Base-by-base conservation (phyloP, 2,329 filamentous ascomycete species). In the Cercospora sp. region DNA sequence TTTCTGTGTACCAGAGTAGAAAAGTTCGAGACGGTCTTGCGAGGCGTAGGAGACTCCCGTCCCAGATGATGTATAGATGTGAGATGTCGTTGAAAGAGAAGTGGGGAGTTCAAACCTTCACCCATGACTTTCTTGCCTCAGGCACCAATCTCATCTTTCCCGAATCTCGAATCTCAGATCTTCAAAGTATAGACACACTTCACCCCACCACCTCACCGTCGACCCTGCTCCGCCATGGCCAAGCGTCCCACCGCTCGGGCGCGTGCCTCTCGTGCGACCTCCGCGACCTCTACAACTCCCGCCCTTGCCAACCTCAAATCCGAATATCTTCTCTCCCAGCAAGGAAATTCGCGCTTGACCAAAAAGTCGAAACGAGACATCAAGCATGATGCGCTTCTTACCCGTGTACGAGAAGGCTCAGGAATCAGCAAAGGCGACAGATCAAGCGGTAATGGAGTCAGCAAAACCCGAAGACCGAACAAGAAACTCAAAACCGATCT, bases 351-450 rank as follows among this genome's bases (percentile, higher is more conserved):
- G 69, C 61, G 66, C 49, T 79, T 88, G 65, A 89, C 86, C 71
- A 98, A 97, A 81, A 89, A 87, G 77, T 92, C 96, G 82, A 97
- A 94, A 83, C 91, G 90, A 26, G 82, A 85, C 37, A 92, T 96
- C 74, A 94, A 93, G 77, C 92, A 92, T 83, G 90, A 91, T 0
- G 82, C 89, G 13, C 93, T 98, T 72, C 84, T 97, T 12, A 68
- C 72, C 9, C 74, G 74, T 64, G 75, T 77, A 1, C 68, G 73
- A 9, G 71, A 72, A 32, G 65, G 55, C 30, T 90, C 88, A 21
- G 91, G 89, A 71, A 91, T 97, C 74, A 83, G 89, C 72, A 92
- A 93, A 55, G 85, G 76, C 79, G 73, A 85, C 8, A 82, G 85
- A n/a, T 21, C 58, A 21, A 13, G 18, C 3, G 5, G 55, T 28